These are phyloP conservation scores for Chlamydomonas sphaeroides DNA, from an alignment of 139 green algal species.

Conservation along the genomic window DNA sequence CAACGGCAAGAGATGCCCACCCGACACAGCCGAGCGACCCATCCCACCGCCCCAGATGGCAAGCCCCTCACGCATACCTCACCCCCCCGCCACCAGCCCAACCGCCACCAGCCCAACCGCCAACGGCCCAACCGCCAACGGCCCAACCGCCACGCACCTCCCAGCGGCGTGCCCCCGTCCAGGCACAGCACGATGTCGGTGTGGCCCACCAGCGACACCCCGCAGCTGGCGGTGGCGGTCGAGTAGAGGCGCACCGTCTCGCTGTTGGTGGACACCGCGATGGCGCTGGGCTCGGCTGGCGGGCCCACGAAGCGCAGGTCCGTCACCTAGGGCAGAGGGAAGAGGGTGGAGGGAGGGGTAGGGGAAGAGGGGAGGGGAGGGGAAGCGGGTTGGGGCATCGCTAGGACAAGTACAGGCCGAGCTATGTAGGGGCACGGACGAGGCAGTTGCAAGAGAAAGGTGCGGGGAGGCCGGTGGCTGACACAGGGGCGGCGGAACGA, in stretches of 20 bases:
- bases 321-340: slow-evolving; percentile 64
- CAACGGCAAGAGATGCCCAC: no score
- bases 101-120: no score
- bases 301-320: slow-evolving; percentile 83
- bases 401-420: no score
- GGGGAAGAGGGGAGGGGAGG: background rate
- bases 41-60: no score
- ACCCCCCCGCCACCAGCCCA: no score
- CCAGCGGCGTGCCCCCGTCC: slow-evolving; percentile 31
- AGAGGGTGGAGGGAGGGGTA: background rate
- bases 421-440: no score
- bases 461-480: no score
- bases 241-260: slow-evolving; percentile 84
- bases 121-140: no score
- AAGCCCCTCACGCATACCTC: no score
- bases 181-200: slow-evolving; percentile 63
- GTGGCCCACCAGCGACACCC: slow-evolving; percentile 69
- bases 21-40: no score
- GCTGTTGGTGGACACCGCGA: slow-evolving; percentile 86
- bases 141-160: background rate
- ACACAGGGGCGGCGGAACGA: no score
- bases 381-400: background rate
- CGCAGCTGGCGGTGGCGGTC: slow-evolving; percentile 61
- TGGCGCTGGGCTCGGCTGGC: slow-evolving; percentile 50
- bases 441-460: no score